Percentiles rank a stretch among this genome's conserved stretches.
phyloP scores from a whole-genome alignment of 441 rosid species.

The Corymbia calophylla region DNA sequence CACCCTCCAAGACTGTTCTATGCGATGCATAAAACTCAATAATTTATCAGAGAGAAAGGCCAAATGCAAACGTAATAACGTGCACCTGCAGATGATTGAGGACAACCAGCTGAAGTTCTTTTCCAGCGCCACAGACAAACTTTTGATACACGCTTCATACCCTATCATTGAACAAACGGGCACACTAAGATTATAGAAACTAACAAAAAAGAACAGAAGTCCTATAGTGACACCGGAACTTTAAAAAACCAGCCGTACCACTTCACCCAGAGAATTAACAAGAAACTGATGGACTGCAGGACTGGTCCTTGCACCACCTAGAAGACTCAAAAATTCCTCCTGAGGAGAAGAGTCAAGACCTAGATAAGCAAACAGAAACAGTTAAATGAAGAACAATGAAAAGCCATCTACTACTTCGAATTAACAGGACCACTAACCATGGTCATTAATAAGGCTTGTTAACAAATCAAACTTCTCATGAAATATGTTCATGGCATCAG shows the following conservation, averaged over 20 bases:
- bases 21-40: not conserved
- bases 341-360: constrained; percentile 88
- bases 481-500: constrained; percentile 75
- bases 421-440: constrained; percentile 41
- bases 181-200: not conserved
- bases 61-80: constrained; percentile 7
- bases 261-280: constrained; percentile 83
- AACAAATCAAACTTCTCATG: constrained; percentile 76
- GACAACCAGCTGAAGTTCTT: constrained; percentile 81
- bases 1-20: not conserved
- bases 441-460: constrained; percentile 55
- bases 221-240: not conserved
- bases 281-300: constrained; percentile 92
- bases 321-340: constrained; percentile 91
- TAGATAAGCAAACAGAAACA: constrained; percentile 9
- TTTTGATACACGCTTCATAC: constrained; percentile 79
- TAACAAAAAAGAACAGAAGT: not conserved
- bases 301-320: constrained; percentile 86
- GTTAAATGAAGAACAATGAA: constrained; percentile 5
- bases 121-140: constrained; percentile 80
- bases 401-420: not conserved
- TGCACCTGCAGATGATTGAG: constrained; percentile 89
- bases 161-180: constrained; percentile 24
- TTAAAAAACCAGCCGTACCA: constrained; percentile 30
- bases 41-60: not conserved